A percentile compares a stretch with the other conserved stretches of the same genome.
These are phyloP conservation scores for Raddia guianensis DNA, from an alignment of 176 grass and related monocot species.

Conservation along the genomic window DNA sequence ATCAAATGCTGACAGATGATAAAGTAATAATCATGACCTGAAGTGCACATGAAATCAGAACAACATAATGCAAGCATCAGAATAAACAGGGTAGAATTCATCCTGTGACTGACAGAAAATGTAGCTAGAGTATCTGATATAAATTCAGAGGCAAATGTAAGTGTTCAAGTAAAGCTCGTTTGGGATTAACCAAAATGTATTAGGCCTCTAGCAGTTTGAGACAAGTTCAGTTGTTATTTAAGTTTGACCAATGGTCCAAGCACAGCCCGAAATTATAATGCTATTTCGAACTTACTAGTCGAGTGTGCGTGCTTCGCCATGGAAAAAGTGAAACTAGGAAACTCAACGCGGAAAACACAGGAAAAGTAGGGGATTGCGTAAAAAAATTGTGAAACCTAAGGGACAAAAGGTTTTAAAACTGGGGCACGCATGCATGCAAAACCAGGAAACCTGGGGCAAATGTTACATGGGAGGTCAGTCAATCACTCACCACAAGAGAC, in stretches of 20 bases:
- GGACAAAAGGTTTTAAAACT: too few relatives aligned
- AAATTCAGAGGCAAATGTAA: background rate
- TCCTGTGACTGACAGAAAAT: constrained; percentile 8
- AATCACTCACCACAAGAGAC: too few relatives aligned
- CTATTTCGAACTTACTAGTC: background rate
- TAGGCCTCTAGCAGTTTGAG: background rate
- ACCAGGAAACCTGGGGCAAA: too few relatives aligned
- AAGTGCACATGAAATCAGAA: constrained; percentile 30
- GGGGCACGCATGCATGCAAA: too few relatives aligned
- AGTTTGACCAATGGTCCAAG: background rate
- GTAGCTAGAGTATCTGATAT: constrained; percentile 15
- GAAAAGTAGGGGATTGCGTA: too few relatives aligned
- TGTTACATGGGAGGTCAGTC: too few relatives aligned
- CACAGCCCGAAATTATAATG: constrained; percentile 13
- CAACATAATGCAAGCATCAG: background rate
- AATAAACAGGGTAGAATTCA: background rate
- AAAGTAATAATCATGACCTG: constrained; percentile 11
- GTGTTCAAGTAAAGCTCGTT: constrained; percentile 18
- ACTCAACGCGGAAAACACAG: too few relatives aligned
- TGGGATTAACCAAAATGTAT: background rate
- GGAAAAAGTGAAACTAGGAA: too few relatives aligned
- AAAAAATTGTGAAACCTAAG: too few relatives aligned
- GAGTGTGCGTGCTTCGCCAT: too few relatives aligned
- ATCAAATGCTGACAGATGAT: constrained; percentile 20
- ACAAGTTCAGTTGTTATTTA: background rate